phyloP scores from a whole-genome alignment of 2,329 filamentous ascomycete species.

The Claviceps digitariae region DNA sequence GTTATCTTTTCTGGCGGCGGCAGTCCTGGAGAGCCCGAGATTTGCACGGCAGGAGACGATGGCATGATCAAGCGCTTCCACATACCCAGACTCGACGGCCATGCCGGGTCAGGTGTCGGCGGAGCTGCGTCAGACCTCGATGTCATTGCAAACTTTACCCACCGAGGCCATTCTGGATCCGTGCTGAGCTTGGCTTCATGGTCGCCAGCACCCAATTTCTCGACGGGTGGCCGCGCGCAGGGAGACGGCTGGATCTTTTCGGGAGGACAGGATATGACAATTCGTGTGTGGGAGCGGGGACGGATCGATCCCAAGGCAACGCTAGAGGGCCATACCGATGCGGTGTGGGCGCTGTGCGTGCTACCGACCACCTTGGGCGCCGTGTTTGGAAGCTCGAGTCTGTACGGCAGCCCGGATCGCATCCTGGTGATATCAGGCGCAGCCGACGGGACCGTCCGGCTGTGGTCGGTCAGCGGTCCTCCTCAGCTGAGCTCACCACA shows the following conservation, averaged over 20 bases:
- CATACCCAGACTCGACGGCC: slow-evolving; percentile 64
- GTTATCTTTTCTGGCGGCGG: slow-evolving; percentile 96
- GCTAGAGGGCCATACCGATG: slow-evolving; percentile 85
- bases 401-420: slow-evolving; percentile 69
- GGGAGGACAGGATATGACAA: slow-evolving; percentile 83
- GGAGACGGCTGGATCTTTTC: slow-evolving; percentile 99
- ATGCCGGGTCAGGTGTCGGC: slow-evolving; percentile 24
- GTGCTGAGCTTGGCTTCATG: slow-evolving; percentile 80
- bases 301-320: slow-evolving; percentile 91
- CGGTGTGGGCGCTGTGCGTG: slow-evolving; percentile 90
- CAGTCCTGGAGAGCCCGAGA: slow-evolving; percentile 88
- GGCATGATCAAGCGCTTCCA: slow-evolving; percentile 95
- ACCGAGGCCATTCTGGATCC: slow-evolving; percentile 82
- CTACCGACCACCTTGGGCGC: slow-evolving; percentile 70
- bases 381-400: slow-evolving; percentile 63
- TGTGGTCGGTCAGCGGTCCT: slow-evolving; percentile 89
- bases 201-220: slow-evolving; percentile 76
- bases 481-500: slow-evolving; percentile 75
- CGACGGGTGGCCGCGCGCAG: slow-evolving; percentile 72
- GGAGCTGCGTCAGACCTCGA: slow-evolving; percentile 66
- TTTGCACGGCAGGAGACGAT: slow-evolving; percentile 92
- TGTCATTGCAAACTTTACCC: slow-evolving; percentile 86
- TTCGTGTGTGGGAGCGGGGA: slow-evolving; percentile 91
- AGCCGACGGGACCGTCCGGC: slow-evolving; percentile 79
- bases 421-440: slow-evolving; percentile 84